Conservation (phyloP, 306 rosid genomes). For the Inga leiocalycina region DNA sequence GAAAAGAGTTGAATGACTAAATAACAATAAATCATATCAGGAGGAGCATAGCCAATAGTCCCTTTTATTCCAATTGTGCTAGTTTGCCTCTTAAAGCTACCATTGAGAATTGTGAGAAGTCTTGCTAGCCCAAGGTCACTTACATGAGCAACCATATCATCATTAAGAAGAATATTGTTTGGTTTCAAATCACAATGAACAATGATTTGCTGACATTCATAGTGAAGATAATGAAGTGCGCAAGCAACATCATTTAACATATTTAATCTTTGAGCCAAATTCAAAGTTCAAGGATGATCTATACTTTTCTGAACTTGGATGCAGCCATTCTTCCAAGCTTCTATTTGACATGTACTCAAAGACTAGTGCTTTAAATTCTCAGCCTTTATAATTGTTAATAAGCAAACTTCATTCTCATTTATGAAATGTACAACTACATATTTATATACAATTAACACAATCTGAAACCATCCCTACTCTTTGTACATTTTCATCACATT, state of each 20-base stretch:
- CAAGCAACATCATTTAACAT: conserved; percentile 5
- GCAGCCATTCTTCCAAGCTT: conserved; percentile 16
- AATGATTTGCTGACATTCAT: background rate
- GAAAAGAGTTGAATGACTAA: background rate
- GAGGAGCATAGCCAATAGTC: background rate
- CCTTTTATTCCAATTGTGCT: background rate
- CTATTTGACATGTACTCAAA: conserved; percentile 25
- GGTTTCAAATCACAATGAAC: background rate
- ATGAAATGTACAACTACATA: too few species aligned
- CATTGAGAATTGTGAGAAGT: background rate
- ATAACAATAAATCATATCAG: background rate
- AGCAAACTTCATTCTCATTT: too few species aligned
- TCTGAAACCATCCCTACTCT: too few species aligned
- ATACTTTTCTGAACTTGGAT: background rate
- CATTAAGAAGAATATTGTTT: background rate
- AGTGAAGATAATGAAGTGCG: background rate
- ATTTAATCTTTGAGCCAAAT: conserved; percentile 14
- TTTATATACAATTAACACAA: too few species aligned
- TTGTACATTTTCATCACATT: too few species aligned
- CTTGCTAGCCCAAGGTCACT: background rate
- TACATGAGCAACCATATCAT: background rate
- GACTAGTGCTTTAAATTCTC: conserved; percentile 3
- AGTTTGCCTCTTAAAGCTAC: background rate
- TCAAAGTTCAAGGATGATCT: background rate
- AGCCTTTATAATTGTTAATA: too few species aligned